These are phyloP conservation scores for Leccinellum luteum DNA, from an alignment of 768 basidiomycete genomes.

Conservation along the genomic window DNA sequence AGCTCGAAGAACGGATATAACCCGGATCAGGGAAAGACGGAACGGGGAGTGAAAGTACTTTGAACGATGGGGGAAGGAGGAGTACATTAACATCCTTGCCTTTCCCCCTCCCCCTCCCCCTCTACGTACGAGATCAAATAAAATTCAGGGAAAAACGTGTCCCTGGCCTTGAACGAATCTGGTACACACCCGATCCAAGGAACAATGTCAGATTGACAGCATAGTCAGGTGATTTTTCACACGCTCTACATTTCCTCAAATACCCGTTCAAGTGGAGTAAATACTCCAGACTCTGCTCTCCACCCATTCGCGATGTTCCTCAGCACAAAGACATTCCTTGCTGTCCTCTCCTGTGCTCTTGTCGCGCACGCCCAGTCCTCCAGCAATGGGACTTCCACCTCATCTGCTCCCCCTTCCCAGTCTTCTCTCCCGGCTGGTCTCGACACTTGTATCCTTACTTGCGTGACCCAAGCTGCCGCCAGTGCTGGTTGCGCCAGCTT, in stretches of 20 bases:
- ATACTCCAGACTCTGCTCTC: background rate
- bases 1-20: background rate
- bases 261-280: background rate
- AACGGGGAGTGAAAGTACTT: too few relatives aligned
- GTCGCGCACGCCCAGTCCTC: conserved; percentile 21
- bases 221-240: conserved; percentile 7
- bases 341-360: conserved; percentile 15
- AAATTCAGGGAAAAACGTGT: too few relatives aligned
- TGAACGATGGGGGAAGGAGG: too few relatives aligned
- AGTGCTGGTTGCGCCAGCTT: conserved; percentile 2
- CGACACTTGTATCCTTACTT: conserved; percentile 9
- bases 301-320: conserved; percentile 13
- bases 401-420: too few relatives aligned
- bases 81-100: too few relatives aligned
- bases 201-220: background rate
- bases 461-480: background rate
- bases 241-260: conserved; percentile 15
- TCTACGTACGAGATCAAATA: too few relatives aligned
- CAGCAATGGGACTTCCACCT: too few relatives aligned
- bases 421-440: background rate
- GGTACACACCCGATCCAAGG: too few relatives aligned
- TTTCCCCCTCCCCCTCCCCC: too few relatives aligned
- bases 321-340: conserved; percentile 20
- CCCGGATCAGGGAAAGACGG: background rate
- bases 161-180: too few relatives aligned